Base-by-base conservation (phyloP, 2,329 filamentous ascomycete genomes). In the Lachnum nothofagi region DNA sequence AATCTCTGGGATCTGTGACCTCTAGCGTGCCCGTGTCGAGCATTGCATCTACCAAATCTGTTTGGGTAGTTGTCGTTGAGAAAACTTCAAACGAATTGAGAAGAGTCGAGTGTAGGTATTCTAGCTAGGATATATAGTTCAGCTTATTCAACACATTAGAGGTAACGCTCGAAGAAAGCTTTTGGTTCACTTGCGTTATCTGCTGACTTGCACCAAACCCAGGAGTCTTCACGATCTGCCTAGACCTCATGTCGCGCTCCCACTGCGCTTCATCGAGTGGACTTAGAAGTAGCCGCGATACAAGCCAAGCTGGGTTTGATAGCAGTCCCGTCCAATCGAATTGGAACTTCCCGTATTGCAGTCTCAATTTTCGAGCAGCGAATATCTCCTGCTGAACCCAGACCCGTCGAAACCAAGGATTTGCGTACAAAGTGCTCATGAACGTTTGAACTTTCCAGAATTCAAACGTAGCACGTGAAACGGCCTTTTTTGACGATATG, bases 381-480 rank as follows among this genome's bases (percentile, higher is more conserved):
- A 40, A 40, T 40, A 40, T 23, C 19, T 40, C 37, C n/a, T 40
- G 37, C n/a, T 40, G 37, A 22, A 40, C 5, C 37, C 9, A 40
- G 6, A 40, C 23, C 19, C 37, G 37, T 22, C n/a, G 12, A 7
- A 40, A 40, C 16, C 19, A 40, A n/a, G 37, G 37, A 16, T 20
- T 12, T 40, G 2, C 23, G 37, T 40, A 40, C 23, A 40, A 22
- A 40, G 20, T 6, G 6, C 6, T 20, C n/a, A 40, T 20, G 20
- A 16, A 5, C 16, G 16, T 40, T 22, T 22, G 23, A 23, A 40
- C n/a, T 4, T 20, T 40, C 37, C 3, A 20, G 19, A 40, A 22
- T 8, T 40, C 19, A 20, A 20, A 3, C 19, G 3, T 3, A 40
- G 20, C n/a, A 2, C 10, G 9, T 2, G 4, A n/a, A 9, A 20